Base-by-base conservation (phyloP, 2,329 filamentous ascomycete genomes). In the Alternaria viburni region DNA sequence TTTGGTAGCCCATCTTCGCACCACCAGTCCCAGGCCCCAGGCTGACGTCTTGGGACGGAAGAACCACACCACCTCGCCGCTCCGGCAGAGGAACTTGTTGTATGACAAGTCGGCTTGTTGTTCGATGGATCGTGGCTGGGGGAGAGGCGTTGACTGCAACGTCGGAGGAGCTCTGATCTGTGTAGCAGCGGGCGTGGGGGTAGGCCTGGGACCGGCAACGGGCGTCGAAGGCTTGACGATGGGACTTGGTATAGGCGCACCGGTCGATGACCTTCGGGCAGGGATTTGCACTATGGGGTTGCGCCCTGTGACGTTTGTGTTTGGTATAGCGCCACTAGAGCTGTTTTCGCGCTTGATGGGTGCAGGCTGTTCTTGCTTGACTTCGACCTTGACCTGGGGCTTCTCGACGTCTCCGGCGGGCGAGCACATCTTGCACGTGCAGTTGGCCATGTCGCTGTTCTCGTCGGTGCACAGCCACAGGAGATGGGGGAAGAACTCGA, bases 401-500 rank as follows among this genome's bases (percentile, higher is more conserved):
- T 80, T 77, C 55, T 81, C 75, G 26, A 76, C 78, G 43, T 87
- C 82, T 6, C 62, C 62, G 83, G 70, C 62, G 2, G 86, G 86
- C 13, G 82, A 85, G 75, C 86, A 88, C 54, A 87, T 79, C 73
- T 86, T 86, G 79, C 86, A 88, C 17, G 81, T 80, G 76, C 86
- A 88, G 68, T 89, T 88, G 63, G 83, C 80, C 50, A 80, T 80
- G 66, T 88, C 85, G 46, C 82, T 84, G 36, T 78, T 80, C 62
- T 83, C 81, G 66, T 88, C 87, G 19, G 83, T 85, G 50, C 78
- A 80, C 2, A 89, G 82, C 86, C 87, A 88, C 2, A 88, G 74
- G 4, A 89, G 76, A 72, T 89, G 87, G 3, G 85, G 86, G 64
- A 88, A 87, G 79, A 89, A 89, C 65, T 89, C 87, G 55, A 82